Conservation (phyloP, 2,329 filamentous ascomycete species). For the Fusarium concolor region DNA sequence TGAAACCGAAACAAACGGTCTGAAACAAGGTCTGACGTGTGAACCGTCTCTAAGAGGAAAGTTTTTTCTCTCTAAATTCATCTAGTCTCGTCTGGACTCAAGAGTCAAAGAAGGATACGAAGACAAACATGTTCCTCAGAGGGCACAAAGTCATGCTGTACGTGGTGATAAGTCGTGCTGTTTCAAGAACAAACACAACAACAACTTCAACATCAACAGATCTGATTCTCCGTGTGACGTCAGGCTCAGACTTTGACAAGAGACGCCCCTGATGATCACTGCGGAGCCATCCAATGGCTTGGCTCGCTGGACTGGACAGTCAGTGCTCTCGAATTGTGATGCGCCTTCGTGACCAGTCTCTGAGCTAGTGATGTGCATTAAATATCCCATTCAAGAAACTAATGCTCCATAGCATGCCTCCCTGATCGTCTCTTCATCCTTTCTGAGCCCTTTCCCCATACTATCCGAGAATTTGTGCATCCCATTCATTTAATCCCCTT, state of each 20-base stretch:
- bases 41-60: neutral
- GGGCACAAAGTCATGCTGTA: slow-evolving; percentile 18
- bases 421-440: slow-evolving; percentile 23
- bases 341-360: slow-evolving; percentile 25
- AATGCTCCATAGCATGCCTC: slow-evolving; percentile 13
- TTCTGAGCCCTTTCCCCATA: slow-evolving; percentile 2
- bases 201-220: slow-evolving; percentile 4
- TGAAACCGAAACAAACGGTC: slow-evolving; percentile 40
- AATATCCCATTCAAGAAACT: slow-evolving; percentile 34
- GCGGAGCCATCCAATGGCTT: slow-evolving; percentile 30
- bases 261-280: slow-evolving; percentile 37
- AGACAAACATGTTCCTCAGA: slow-evolving; percentile 9
- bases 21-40: slow-evolving; percentile 35
- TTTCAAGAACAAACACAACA: slow-evolving; percentile 38
- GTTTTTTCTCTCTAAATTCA: neutral
- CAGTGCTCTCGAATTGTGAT: slow-evolving; percentile 35
- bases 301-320: neutral
- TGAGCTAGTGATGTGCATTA: slow-evolving; percentile 36
- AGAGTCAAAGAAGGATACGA: slow-evolving; percentile 7
- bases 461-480: slow-evolving; percentile 29
- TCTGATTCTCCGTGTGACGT: slow-evolving; percentile 31
- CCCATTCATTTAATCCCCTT: slow-evolving; percentile 31
- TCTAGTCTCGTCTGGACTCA: slow-evolving; percentile 5
- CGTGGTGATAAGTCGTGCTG: slow-evolving; percentile 2
- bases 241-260: slow-evolving; percentile 13